A percentile compares a stretch with the other conserved stretches of the same genome.
These are phyloP conservation scores for Zarea fungicola DNA, from an alignment of 2,329 filamentous ascomycete genomes.

Conservation along the genomic window DNA sequence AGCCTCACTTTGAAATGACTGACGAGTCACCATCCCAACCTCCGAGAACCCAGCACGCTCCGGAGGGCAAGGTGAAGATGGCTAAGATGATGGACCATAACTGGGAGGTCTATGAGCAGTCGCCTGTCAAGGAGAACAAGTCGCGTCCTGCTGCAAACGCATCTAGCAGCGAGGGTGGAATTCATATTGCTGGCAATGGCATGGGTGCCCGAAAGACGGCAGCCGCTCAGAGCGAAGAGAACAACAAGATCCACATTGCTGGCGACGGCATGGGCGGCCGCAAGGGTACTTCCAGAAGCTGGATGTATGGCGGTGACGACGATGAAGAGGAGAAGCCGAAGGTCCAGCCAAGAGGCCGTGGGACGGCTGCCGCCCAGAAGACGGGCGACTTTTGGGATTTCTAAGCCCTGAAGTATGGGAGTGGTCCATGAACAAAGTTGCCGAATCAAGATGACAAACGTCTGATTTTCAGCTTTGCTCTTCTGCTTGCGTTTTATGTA, in stretches of 20 bases:
- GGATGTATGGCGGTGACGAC: constrained; percentile 42
- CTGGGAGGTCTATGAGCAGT: constrained; percentile 53
- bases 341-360: constrained; percentile 32
- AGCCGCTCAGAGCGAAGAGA: constrained; percentile 23
- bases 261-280: constrained; percentile 64
- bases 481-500: background rate
- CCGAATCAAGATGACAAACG: too few species aligned
- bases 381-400: constrained; percentile 43
- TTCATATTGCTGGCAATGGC: constrained; percentile 53
- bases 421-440: too few species aligned
- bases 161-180: constrained; percentile 20
- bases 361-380: constrained; percentile 29
- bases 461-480: background rate
- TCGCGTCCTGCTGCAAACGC: background rate
- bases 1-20: constrained; percentile 68
- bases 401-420: constrained; percentile 24
- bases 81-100: constrained; percentile 68
- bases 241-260: constrained; percentile 38
- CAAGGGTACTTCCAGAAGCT: constrained; percentile 49
- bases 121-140: constrained; percentile 51
- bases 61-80: constrained; percentile 60
- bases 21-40: constrained; percentile 57
- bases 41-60: constrained; percentile 38
- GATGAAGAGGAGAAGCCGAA: constrained; percentile 20
- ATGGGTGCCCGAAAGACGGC: constrained; percentile 60